phyloP scores from a whole-genome alignment of 768 basidiomycete species.

The Pleurotus eryngii region DNA sequence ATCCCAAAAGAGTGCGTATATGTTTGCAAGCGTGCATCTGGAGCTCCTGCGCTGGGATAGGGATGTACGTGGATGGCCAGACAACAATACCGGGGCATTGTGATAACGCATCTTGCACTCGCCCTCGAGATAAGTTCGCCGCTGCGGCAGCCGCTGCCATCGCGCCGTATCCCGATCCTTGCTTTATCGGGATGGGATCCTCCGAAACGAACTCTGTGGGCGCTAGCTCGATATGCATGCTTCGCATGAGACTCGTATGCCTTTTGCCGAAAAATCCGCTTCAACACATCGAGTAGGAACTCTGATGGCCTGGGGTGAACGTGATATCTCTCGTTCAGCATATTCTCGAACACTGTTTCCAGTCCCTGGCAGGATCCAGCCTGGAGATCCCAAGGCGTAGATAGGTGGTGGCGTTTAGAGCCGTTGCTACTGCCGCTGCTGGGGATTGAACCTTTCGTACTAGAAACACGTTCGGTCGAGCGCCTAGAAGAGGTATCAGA shows the following conservation, averaged over 20 bases:
- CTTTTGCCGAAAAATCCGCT: slow-evolving; percentile 34
- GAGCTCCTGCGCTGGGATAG: slow-evolving; percentile 38
- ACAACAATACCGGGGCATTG: slow-evolving; percentile 47
- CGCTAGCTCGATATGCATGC: slow-evolving; percentile 39
- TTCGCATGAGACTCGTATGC: slow-evolving; percentile 22
- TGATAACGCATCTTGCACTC: slow-evolving; percentile 16
- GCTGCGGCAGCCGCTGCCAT: slow-evolving; percentile 2
- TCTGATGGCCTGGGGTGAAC: slow-evolving; percentile 35
- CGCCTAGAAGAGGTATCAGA: slow-evolving; percentile 2
- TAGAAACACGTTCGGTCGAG: neutral
- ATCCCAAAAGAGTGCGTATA: slow-evolving; percentile 39
- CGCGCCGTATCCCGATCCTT: neutral
- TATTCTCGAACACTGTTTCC: slow-evolving; percentile 40
- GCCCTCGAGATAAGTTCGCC: neutral
- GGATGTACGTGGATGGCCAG: slow-evolving; percentile 40
- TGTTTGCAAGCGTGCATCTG: slow-evolving; percentile 48
- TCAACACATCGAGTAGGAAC: slow-evolving; percentile 27
- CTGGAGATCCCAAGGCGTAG: slow-evolving; percentile 24
- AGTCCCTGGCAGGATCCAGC: slow-evolving; percentile 27
- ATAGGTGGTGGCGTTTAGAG: neutral
- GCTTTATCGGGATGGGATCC: slow-evolving; percentile 4
- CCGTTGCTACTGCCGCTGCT: neutral
- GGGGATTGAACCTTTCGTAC: slow-evolving; percentile 1
- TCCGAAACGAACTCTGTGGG: slow-evolving; percentile 20
- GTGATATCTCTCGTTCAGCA: slow-evolving; percentile 37